A percentile compares a stretch with the other conserved stretches of the same genome.
Conservation (phyloP, 768 basidiomycete species). For the Serendipita sp. region DNA sequence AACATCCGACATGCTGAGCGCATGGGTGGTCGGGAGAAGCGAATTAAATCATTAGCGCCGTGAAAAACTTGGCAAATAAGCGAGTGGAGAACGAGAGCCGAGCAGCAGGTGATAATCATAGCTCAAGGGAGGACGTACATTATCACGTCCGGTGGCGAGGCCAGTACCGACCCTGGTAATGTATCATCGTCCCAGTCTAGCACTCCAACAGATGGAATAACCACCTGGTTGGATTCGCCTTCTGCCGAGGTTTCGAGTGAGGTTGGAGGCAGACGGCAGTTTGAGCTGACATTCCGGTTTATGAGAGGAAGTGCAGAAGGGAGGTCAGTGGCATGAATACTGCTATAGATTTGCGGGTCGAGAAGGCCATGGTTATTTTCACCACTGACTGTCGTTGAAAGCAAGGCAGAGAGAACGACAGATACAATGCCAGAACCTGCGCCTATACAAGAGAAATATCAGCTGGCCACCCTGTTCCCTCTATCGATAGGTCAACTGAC, state of each 20-base stretch:
- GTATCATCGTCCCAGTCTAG: conserved; percentile 65
- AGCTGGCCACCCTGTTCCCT: neutral
- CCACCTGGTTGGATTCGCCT: conserved; percentile 1
- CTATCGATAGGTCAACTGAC: conserved; percentile 22
- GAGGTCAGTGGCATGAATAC: conserved; percentile 51
- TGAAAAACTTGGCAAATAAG: too few species aligned
- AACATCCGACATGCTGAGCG: conserved; percentile 75
- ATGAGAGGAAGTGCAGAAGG: conserved; percentile 67
- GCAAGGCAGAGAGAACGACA: conserved; percentile 42
- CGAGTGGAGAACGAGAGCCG: too few species aligned
- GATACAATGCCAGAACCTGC: conserved; percentile 77
- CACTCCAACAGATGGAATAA: conserved; percentile 20
- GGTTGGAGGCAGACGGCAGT: conserved; percentile 25
- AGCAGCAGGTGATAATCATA: too few species aligned
- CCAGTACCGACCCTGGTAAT: conserved; percentile 26
- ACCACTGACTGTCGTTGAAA: conserved; percentile 20
- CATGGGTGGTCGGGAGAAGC: neutral
- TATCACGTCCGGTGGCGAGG: conserved; percentile 38
- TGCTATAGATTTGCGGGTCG: conserved; percentile 15
- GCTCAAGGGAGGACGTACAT: conserved; percentile 33
- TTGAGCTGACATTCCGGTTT: conserved; percentile 41
- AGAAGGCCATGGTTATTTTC: conserved; percentile 11
- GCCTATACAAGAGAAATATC: conserved; percentile 27
- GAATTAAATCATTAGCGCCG: neutral
- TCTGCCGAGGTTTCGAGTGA: neutral